A percentile compares a stretch with the other conserved stretches of the same genome.
These are phyloP conservation scores for Carex parvula DNA, from an alignment of 176 grass and related monocot species.

Conservation along the genomic window DNA sequence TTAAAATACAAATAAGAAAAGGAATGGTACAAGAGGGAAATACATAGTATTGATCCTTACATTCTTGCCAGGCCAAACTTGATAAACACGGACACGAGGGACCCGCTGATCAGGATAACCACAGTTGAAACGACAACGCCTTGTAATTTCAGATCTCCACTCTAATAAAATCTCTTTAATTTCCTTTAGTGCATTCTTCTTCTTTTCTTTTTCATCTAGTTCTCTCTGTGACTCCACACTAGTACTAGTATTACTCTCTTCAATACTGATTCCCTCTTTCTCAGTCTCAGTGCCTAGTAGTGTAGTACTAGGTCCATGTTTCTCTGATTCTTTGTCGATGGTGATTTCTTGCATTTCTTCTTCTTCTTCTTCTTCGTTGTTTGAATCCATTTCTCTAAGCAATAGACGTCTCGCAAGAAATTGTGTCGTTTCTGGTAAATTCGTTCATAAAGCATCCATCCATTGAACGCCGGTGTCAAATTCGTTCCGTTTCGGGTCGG, in stretches of 20 bases:
- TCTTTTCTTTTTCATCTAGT: neutral
- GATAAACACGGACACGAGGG: constrained; percentile 31
- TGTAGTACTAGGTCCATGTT: too few species aligned
- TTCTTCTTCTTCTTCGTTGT: neutral
- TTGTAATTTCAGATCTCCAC: neutral
- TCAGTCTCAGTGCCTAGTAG: neutral
- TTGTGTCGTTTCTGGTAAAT: too few species aligned
- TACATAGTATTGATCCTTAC: constrained; percentile 17
- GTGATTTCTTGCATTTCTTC: constrained; percentile 10
- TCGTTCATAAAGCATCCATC: too few species aligned
- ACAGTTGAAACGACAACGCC: neutral
- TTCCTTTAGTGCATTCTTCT: neutral
- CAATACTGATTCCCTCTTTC: neutral
- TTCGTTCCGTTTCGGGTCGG: too few species aligned
- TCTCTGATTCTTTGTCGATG: neutral
- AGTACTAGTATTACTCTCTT: neutral
- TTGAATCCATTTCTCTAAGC: constrained; percentile 18
- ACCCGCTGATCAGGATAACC: neutral
- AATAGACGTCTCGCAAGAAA: neutral
- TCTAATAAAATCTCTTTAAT: neutral
- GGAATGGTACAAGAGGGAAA: neutral
- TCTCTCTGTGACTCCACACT: neutral
- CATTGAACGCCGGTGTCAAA: too few species aligned
- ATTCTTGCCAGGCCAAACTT: constrained; percentile 58
- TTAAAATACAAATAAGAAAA: neutral